Evolutionary conservation across 805 yeast genomes (phyloP).

Genomic region (Candida coleopterorum): DNA sequence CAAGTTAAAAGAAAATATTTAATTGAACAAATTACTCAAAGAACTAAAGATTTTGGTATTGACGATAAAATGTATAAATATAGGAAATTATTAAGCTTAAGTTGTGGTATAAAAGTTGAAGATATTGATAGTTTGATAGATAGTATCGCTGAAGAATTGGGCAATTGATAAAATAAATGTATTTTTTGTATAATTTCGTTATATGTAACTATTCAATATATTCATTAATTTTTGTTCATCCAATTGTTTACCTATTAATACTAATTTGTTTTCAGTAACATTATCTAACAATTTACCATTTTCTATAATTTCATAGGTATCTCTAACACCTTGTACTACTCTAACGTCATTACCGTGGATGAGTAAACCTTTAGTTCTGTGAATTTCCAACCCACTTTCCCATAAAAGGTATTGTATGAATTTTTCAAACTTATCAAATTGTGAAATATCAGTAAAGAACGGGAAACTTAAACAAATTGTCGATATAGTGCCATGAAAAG

Average conservation of each 20-base stretch:
- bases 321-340: constrained; percentile 89
- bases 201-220: constrained; percentile 17
- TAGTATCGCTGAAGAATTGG: constrained; percentile 54
- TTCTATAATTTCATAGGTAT: constrained; percentile 76
- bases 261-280: constrained; percentile 50
- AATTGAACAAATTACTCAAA: constrained; percentile 45
- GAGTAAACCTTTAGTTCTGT: constrained; percentile 76
- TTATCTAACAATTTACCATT: constrained; percentile 34
- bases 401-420: constrained; percentile 73
- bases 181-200: too few species aligned
- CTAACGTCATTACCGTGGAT: constrained; percentile 40
- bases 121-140: constrained; percentile 78
- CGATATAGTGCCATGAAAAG: constrained; percentile 36
- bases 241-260: constrained; percentile 70
- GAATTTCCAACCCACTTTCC: constrained; percentile 70
- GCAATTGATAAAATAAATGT: constrained; percentile 20
- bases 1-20: constrained; percentile 47
- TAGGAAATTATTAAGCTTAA: constrained; percentile 67
- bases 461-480: constrained; percentile 42
- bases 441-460: constrained; percentile 28
- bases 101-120: constrained; percentile 74
- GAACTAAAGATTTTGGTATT: constrained; percentile 38
- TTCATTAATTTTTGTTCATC: constrained; percentile 26
- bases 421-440: constrained; percentile 46
- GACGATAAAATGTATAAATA: constrained; percentile 65